Base-by-base conservation (phyloP, 2,329 filamentous ascomycete species). In the Colletotrichum sp. region DNA sequence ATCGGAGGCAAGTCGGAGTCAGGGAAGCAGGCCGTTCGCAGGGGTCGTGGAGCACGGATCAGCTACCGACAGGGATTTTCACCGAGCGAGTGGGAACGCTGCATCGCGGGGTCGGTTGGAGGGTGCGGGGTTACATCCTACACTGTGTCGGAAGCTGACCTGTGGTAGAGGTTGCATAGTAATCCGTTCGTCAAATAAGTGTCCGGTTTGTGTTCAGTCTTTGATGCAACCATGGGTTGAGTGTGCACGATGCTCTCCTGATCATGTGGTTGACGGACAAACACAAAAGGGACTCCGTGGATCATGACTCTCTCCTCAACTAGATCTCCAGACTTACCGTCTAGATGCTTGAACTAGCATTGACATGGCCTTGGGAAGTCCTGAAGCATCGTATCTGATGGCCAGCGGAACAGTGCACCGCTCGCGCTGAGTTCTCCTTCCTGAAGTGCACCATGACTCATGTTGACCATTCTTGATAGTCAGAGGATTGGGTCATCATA, bases 1-100 rank as follows among this genome's bases (percentile, higher is more conserved):
- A 59, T 74, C 71, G 71, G 74, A 76, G 74, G 69, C 73, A 75
- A 64, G 69, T 75, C 73, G 73, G 73, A 75, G 73, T 69, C 69
- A 73, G 69, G 69, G 71, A 68, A 74, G 71, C 59, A 66, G 48
- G 30, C 65, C 26, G 55, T 43, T 64, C 18, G 71, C 74, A 76
- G 74, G 74, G 74, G 71, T 28, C 6, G n/a, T 61, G 52, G 71
- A 48, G 74, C 74, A 74, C 71, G 64, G 74, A 76, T 76, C 71
- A 65, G 65, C 59, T 70, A 56, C 71, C 61, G 64, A 74, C 71
- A 69, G 55, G 74, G 74, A 12, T 48, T 55, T 43, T 66, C 59
- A 76, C 59, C 71, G 71, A 66, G 65, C 14, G 34, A 28, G 71
- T 76, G 74, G 74, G 34, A 70, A 63, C 56, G 56, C 73, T 63